These are phyloP conservation scores for Mycena capillaripes DNA, from an alignment of 768 basidiomycete genomes.

Conservation along the genomic window DNA sequence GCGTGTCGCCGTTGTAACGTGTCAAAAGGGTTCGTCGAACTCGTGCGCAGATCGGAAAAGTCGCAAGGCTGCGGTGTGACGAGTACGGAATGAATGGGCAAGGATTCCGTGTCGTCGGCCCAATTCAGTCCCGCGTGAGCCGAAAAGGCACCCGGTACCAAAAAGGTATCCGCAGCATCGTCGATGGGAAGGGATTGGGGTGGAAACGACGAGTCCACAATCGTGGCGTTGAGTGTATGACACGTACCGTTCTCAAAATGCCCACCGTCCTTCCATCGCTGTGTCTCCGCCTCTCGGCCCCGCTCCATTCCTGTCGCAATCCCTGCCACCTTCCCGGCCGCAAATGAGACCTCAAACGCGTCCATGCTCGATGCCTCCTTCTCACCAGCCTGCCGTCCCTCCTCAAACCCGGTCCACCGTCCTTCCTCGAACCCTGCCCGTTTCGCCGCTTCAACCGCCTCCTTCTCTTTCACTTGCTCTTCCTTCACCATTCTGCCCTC, in stretches of 20 bases:
- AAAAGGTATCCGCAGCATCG: too few species aligned
- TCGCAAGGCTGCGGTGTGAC: not conserved
- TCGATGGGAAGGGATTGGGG: constrained; percentile 1
- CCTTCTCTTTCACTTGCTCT: too few species aligned
- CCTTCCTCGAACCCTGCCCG: not conserved
- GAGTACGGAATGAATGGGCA: not conserved
- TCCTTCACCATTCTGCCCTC: not conserved
- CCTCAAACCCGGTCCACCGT: not conserved
- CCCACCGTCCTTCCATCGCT: not conserved
- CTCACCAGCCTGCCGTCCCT: not conserved
- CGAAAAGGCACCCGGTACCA: too few species aligned
- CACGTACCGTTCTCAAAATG: not conserved
- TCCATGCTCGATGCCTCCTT: not conserved
- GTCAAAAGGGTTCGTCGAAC: not conserved
- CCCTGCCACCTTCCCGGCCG: not conserved
- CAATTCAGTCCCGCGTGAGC: not conserved
- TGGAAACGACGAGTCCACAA: not conserved
- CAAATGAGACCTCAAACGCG: not conserved
- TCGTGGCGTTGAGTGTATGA: not conserved
- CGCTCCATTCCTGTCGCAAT: not conserved
- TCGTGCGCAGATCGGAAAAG: not conserved
- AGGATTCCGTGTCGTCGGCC: not conserved
- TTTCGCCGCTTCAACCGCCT: too few species aligned
- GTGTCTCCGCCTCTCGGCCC: not conserved
- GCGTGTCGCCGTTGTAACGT: constrained; percentile 1